phyloP scores from a whole-genome alignment of 2,329 filamentous ascomycete species.

The Fusarium metavorans region DNA sequence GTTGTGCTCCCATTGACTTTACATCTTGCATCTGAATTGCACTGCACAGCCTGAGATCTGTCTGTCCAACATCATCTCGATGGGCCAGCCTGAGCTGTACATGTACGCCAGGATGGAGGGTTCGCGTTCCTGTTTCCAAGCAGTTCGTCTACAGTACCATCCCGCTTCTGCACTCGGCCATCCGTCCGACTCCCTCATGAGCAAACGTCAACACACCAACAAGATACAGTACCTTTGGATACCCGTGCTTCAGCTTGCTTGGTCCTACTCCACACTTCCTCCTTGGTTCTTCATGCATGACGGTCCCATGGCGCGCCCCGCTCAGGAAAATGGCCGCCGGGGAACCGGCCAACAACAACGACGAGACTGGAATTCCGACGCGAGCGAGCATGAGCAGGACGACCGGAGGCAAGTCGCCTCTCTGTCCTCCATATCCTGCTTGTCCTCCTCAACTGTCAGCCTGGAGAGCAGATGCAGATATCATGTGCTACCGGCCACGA shows the following conservation, averaged over 20 bases:
- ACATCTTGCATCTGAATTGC: slow-evolving; percentile 44
- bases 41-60: slow-evolving; percentile 44
- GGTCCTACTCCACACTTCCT: slow-evolving; percentile 40
- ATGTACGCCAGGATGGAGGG: neutral
- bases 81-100: slow-evolving; percentile 6
- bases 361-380: slow-evolving; percentile 18
- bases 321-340: slow-evolving; percentile 19
- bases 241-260: slow-evolving; percentile 40
- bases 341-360: slow-evolving; percentile 27
- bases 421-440: slow-evolving; percentile 15
- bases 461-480: slow-evolving; percentile 22
- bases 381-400: slow-evolving; percentile 23
- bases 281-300: slow-evolving; percentile 28
- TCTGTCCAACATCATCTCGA: slow-evolving; percentile 29
- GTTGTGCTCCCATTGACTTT: slow-evolving; percentile 38
- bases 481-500: slow-evolving; percentile 28
- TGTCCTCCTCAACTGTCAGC: slow-evolving; percentile 29
- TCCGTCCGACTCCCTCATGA: slow-evolving; percentile 12
- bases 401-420: neutral
- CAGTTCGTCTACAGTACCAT: neutral
- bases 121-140: slow-evolving; percentile 10
- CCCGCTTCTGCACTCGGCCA: neutral
- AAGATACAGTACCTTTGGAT: slow-evolving; percentile 4
- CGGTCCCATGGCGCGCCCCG: slow-evolving; percentile 30
- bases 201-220: slow-evolving; percentile 17